Conservation (phyloP, 352 stramenopile genomes). For the Ophiocytium majus region DNA sequence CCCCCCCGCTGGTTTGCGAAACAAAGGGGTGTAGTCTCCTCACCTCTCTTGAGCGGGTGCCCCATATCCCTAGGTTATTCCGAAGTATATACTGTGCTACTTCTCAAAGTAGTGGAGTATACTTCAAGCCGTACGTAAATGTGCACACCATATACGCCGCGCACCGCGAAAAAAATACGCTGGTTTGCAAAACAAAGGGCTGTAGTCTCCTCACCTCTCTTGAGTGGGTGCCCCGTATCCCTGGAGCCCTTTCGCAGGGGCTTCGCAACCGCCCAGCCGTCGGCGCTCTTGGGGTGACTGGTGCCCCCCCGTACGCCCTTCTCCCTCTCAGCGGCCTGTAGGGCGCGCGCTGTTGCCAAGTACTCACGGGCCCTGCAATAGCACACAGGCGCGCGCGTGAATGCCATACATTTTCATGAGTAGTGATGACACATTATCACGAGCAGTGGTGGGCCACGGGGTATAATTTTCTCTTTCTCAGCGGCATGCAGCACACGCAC, state of each 20-base stretch:
- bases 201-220: neutral
- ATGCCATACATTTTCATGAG: neutral
- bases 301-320: neutral
- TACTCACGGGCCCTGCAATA: neutral
- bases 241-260: neutral
- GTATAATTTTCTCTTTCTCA: neutral
- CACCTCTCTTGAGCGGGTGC: neutral
- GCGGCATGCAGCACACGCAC: neutral
- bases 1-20: neutral
- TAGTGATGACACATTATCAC: neutral
- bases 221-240: neutral
- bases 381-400: neutral
- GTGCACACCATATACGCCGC: neutral
- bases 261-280: neutral
- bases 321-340: neutral
- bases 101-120: neutral
- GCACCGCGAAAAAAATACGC: neutral
- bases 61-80: neutral
- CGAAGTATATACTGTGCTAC: too few species aligned
- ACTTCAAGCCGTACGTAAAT: neutral
- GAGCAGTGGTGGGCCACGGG: neutral
- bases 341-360: neutral
- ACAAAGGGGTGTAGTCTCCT: too few species aligned
- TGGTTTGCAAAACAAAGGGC: neutral
- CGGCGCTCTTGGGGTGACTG: neutral